Evolutionary conservation across 305 asterid species (phyloP), one percentile per base, ranked within the genome.

Genomic region (Withania somnifera): DNA sequence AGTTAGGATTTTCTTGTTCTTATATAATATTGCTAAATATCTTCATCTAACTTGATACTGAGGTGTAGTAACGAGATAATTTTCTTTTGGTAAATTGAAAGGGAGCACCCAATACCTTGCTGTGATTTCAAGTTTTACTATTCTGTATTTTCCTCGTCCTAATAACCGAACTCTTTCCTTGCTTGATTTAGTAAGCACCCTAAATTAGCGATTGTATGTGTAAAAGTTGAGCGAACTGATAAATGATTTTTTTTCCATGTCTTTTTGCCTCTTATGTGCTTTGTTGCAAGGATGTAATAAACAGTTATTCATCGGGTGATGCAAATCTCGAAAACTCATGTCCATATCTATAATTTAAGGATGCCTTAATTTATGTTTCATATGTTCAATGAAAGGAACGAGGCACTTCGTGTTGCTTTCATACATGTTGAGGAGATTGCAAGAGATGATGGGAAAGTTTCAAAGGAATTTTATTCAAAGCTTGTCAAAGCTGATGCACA

Each of bases 341-440:
- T 73, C 40, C 42, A 73, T 58, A 14, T 24, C 50, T 26, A 47
- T 73, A 1, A 14, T 73, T 73, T 73, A 42, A 73, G 22, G 40
- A 47, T 73, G 5, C 79, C 60, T 73, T 47, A 73, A 10, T 50
- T 3, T 38, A 47, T 7, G 61, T 7, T 11, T 63, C 30, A 17
- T 68, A 17, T 86, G 61, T 73, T 47, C 67, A 77, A 6, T 81
- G 71, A 47, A 81, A 96, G 99, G 92, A 94, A 96, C 80, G 99
- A 94, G 88, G 99, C 99, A 73, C 99, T 96, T 84, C 97, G 99
- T 61, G 99, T 96, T 86, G 99, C 99, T 86, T 96, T 92, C 86
- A 94, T 96, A 82, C 97, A 96, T 50, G 93, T 87, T 78, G 98
- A 96, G 88, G 99, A 96, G 85, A 86, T 83, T 86, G 86, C 79